Evolutionary conservation across 306 rosid genomes (phyloP).

Genomic region (Pyrus pyrifolia): DNA sequence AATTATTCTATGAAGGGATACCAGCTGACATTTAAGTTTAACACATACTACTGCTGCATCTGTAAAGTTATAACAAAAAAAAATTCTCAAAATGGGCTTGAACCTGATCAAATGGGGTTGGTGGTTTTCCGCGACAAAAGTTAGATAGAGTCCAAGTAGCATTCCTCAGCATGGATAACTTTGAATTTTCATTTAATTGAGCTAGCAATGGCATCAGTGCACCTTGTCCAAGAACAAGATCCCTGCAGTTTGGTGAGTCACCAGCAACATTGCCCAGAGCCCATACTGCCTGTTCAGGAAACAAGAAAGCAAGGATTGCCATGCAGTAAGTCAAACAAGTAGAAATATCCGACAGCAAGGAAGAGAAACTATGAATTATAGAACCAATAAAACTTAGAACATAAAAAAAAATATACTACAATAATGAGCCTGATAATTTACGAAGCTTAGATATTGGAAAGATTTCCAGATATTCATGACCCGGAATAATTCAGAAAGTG

Average conservation of each 20-base stretch:
- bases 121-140: conserved; percentile 61
- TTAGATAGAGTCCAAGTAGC: conserved; percentile 63
- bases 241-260: conserved; percentile 56
- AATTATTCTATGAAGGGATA: not conserved
- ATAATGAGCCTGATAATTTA: not conserved
- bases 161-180: conserved; percentile 52
- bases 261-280: conserved; percentile 67
- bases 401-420: not conserved
- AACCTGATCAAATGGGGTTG: conserved; percentile 57
- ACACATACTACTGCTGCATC: not conserved
- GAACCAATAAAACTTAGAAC: not conserved
- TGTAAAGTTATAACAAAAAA: not conserved
- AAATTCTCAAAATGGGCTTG: not conserved
- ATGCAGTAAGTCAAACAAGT: not conserved
- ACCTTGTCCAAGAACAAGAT: conserved; percentile 52
- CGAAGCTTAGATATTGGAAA: not conserved
- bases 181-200: conserved; percentile 47
- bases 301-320: not conserved
- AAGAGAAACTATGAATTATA: not conserved
- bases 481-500: not conserved
- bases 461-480: not conserved
- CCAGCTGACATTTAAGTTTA: not conserved
- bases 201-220: conserved; percentile 46
- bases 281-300: conserved; percentile 44
- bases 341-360: not conserved